Percentiles rank a stretch among this genome's conserved stretches.
Evolutionary conservation across 2,329 filamentous ascomycete genomes (phyloP).

Genomic region (Dothistroma septosporum): DNA sequence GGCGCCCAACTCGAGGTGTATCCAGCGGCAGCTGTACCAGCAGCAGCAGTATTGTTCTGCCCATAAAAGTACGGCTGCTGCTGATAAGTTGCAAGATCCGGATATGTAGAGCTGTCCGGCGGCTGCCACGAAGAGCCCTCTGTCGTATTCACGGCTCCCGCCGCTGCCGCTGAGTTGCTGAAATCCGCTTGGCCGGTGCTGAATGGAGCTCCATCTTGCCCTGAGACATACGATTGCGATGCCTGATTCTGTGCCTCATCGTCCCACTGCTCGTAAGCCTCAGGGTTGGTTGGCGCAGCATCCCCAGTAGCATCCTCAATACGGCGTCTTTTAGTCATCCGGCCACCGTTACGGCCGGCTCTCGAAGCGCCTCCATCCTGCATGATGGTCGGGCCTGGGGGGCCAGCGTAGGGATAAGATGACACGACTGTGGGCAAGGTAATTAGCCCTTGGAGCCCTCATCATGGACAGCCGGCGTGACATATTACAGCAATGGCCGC

Average conservation of each 20-base stretch:
- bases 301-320: slow-evolving; percentile 1
- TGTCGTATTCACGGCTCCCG: slow-evolving; percentile 9
- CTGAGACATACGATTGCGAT: slow-evolving; percentile 3
- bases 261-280: slow-evolving; percentile 5
- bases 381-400: slow-evolving; percentile 5
- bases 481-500: not conserved
- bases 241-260: slow-evolving; percentile 1
- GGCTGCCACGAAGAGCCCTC: slow-evolving; percentile 16
- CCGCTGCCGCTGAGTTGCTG: slow-evolving; percentile 3
- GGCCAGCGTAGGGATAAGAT: slow-evolving; percentile 7
- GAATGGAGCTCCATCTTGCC: slow-evolving; percentile 4
- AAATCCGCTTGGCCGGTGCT: not conserved
- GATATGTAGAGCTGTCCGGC: slow-evolving; percentile 21
- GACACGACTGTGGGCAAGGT: slow-evolving; percentile 2
- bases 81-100: slow-evolving; percentile 25
- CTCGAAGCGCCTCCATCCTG: slow-evolving; percentile 4
- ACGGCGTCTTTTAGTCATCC: slow-evolving; percentile 7
- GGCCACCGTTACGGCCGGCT: not conserved
- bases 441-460: slow-evolving; percentile 3
- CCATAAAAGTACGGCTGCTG: slow-evolving; percentile 32
- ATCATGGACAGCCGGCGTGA: not conserved
- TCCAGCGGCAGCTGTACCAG: slow-evolving; percentile 12
- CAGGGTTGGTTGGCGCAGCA: not conserved
- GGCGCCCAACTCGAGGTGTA: slow-evolving; percentile 28
- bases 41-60: slow-evolving; percentile 18